phyloP scores from a whole-genome alignment of 192 early-diverging fungal species.

The Entomortierella lignicola region DNA sequence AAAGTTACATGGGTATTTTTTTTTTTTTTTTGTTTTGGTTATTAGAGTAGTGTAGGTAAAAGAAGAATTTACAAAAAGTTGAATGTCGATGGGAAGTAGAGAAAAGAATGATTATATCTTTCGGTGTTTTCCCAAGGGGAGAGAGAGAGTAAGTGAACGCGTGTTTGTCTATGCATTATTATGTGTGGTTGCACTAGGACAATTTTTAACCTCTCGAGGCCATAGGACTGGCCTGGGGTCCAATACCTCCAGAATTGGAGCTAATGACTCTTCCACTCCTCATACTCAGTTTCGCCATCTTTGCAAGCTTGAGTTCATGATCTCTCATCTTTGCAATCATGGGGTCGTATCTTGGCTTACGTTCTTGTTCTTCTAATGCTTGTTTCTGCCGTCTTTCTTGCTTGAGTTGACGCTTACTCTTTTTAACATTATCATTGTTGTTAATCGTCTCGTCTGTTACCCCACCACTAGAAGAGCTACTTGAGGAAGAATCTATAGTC shows the following conservation, averaged over 20 bases:
- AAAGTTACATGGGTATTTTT: too few relatives aligned
- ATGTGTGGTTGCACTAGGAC: too few relatives aligned
- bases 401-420: constrained; percentile 47
- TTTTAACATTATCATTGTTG: not conserved
- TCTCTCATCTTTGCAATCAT: constrained; percentile 41
- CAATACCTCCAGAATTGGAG: not conserved
- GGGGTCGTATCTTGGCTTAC: constrained; percentile 35
- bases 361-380: constrained; percentile 24
- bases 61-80: too few relatives aligned
- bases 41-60: not conserved
- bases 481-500: not conserved
- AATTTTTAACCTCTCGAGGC: not conserved
- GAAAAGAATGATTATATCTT: too few relatives aligned
- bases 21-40: not conserved
- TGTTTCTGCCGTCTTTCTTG: constrained; percentile 24
- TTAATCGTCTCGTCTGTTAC: not conserved
- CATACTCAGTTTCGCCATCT: constrained; percentile 24
- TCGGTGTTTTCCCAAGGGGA: too few relatives aligned
- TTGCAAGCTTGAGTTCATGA: constrained; percentile 28
- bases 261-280: constrained; percentile 26
- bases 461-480: too few relatives aligned
- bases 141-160: too few relatives aligned
- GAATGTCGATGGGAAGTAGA: too few relatives aligned
- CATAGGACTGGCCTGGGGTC: too few relatives aligned
- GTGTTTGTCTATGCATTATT: too few relatives aligned